Evolutionary conservation across 2,329 filamentous ascomycete genomes (phyloP).

Genomic region (Microdochium trichocladiopsis): DNA sequence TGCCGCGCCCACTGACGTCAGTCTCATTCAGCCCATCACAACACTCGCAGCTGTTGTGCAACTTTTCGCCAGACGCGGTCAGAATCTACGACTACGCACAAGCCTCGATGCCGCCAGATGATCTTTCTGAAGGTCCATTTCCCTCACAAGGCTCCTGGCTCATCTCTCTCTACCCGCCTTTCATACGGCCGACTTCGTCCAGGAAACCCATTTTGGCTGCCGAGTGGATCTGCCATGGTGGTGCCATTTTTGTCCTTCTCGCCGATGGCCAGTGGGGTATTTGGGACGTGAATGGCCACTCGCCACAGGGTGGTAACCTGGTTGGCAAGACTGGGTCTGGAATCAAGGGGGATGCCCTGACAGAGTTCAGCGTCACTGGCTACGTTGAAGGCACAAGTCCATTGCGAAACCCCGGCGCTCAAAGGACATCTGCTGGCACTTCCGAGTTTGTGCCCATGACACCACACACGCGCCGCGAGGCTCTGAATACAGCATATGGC

Average conservation of each 20-base stretch:
- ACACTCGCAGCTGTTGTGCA: constrained; percentile 49
- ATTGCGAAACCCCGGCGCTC: constrained; percentile 35
- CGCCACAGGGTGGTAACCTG: constrained; percentile 37
- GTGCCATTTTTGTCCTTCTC: constrained; percentile 50
- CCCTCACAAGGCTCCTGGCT: constrained; percentile 57
- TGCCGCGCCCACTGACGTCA: constrained; percentile 44
- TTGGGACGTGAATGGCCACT: constrained; percentile 57
- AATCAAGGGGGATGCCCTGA: constrained; percentile 49
- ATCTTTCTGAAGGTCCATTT: constrained; percentile 41
- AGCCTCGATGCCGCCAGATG: constrained; percentile 43
- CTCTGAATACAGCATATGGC: constrained; percentile 35
- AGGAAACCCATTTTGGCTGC: constrained; percentile 57
- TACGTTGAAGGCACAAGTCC: constrained; percentile 54
- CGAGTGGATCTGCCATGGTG: constrained; percentile 53
- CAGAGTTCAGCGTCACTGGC: constrained; percentile 49
- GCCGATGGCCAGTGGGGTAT: constrained; percentile 62
- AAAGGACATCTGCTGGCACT: constrained; percentile 23
- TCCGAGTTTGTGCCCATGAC: constrained; percentile 58
- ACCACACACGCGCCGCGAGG: constrained; percentile 51
- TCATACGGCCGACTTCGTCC: constrained; percentile 37
- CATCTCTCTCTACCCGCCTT: constrained; percentile 53
- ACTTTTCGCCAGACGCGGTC: constrained; percentile 47
- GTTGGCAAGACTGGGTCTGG: constrained; percentile 44
- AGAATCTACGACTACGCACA: constrained; percentile 56
- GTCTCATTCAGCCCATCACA: constrained; percentile 57